Percentiles rank a stretch among this genome's conserved stretches.
Conservation (phyloP, 176 grass and related monocot species). For the maize (Zea mays) region Zm-B73-REFERENCE-NAM-5.0 NC_050105.1:108525501-108526000, state of each 20-base stretch:
- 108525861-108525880: not conserved
- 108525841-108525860: not conserved
- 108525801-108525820: not conserved
- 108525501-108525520: not conserved
- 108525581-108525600: not conserved
- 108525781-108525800: not conserved
- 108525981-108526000: not conserved
- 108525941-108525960: slow-evolving; percentile 83
- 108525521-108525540: not conserved
- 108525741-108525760: not conserved
- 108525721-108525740: not conserved
- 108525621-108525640: not conserved
- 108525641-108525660: not conserved
- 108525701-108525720: not conserved
- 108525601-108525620: not conserved
- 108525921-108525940: slow-evolving; percentile 74
- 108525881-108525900: slow-evolving; percentile 42
- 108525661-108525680: not conserved
- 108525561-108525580: not conserved
- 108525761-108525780: not conserved
- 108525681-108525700: not conserved
- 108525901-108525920: slow-evolving; percentile 67
- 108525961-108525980: slow-evolving; percentile 57
- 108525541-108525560: not conserved
- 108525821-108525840: not conserved